Conservation (phyloP, 345 rosid species). For the Lumnitzera racemosa region DNA sequence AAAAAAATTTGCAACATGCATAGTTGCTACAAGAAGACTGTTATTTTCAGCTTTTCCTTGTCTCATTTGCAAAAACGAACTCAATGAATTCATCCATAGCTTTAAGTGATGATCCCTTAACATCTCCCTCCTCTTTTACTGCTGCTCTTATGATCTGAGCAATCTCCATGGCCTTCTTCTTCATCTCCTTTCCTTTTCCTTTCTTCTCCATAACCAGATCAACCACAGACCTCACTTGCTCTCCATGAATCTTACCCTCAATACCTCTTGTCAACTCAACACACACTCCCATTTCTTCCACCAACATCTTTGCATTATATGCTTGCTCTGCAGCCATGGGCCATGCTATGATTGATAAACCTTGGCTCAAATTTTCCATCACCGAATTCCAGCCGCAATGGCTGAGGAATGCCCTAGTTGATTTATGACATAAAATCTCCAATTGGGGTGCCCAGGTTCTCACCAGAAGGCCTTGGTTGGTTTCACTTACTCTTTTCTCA, state of each 20-base stretch:
- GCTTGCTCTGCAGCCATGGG: constrained; percentile 46
- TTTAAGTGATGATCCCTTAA: constrained; percentile 27
- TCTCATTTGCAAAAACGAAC: neutral
- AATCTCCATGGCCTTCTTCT: constrained; percentile 24
- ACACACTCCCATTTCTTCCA: constrained; percentile 46
- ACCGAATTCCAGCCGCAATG: constrained; percentile 59
- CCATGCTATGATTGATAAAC: constrained; percentile 49
- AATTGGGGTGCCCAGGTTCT: constrained; percentile 46
- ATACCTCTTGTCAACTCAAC: constrained; percentile 37
- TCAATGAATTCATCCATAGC: constrained; percentile 27
- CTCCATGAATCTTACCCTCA: constrained; percentile 7
- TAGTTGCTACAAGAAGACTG: too few species aligned
- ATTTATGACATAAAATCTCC: constrained; percentile 39
- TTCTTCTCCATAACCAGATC: constrained; percentile 25
- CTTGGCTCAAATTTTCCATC: constrained; percentile 48
- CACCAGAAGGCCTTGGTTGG: constrained; percentile 31
- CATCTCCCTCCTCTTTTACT: constrained; percentile 16
- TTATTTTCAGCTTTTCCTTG: too few species aligned
- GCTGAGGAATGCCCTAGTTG: constrained; percentile 41
- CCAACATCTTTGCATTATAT: constrained; percentile 40
- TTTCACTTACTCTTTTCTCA: constrained; percentile 15
- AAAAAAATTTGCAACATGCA: too few species aligned
- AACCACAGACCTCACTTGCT: constrained; percentile 26
- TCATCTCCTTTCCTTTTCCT: constrained; percentile 36
- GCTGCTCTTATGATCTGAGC: constrained; percentile 17